These are phyloP conservation scores for Aspergillus sp. DNA, from an alignment of 2,329 filamentous ascomycete species.

Conservation along the genomic window DNA sequence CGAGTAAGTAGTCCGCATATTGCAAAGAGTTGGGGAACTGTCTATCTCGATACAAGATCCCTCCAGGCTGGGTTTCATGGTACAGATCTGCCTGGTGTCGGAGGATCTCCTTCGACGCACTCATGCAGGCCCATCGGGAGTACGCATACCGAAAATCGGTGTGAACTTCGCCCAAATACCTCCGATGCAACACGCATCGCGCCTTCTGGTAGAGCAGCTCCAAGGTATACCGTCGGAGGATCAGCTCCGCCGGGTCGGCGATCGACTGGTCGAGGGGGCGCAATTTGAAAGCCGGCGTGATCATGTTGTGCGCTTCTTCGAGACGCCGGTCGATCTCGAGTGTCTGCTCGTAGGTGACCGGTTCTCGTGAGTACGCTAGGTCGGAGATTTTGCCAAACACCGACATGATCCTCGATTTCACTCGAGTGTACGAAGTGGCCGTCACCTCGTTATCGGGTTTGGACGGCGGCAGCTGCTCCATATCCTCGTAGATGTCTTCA, in stretches of 20 bases:
- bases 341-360: slow-evolving; percentile 36
- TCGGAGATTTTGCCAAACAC: slow-evolving; percentile 40
- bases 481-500: slow-evolving; percentile 57
- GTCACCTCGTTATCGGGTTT: slow-evolving; percentile 57
- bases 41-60: slow-evolving; percentile 51
- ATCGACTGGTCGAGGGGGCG: slow-evolving; percentile 39
- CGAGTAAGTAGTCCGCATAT: slow-evolving; percentile 62
- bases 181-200: slow-evolving; percentile 55
- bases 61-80: slow-evolving; percentile 54
- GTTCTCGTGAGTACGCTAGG: slow-evolving; percentile 34
- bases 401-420: slow-evolving; percentile 36
- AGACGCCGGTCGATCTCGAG: slow-evolving; percentile 37
- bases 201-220: slow-evolving; percentile 54
- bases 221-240: slow-evolving; percentile 54
- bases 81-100: slow-evolving; percentile 52
- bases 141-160: slow-evolving; percentile 39
- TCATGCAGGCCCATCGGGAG: slow-evolving; percentile 48
- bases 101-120: slow-evolving; percentile 50
- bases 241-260: slow-evolving; percentile 49
- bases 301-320: slow-evolving; percentile 28
- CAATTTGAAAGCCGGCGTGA: slow-evolving; percentile 24
- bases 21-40: slow-evolving; percentile 61
- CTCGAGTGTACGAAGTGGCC: slow-evolving; percentile 37
- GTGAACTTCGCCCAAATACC: slow-evolving; percentile 45
- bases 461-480: slow-evolving; percentile 51